Conservation (phyloP, 129 eudicot species). For the Cynara cardunculus region DNA sequence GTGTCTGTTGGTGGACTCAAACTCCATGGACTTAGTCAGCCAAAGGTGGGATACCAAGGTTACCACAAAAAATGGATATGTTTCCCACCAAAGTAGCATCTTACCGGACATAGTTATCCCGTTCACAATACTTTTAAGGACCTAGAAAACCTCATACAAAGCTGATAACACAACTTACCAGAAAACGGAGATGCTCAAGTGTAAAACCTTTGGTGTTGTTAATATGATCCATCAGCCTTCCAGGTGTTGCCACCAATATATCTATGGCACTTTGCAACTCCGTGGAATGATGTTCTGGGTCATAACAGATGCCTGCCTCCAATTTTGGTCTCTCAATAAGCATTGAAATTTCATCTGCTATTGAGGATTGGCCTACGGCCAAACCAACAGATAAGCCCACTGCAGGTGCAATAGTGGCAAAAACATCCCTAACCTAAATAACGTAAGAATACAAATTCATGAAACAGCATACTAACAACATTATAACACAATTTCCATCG, state of each 20-base stretch:
- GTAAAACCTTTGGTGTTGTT: slow-evolving; percentile 85
- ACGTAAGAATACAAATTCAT: neutral
- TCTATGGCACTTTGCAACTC: slow-evolving; percentile 66
- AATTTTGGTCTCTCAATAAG: slow-evolving; percentile 62
- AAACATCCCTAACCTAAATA: slow-evolving; percentile 79
- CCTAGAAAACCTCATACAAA: no score
- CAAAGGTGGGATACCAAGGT: no score
- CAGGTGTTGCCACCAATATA: slow-evolving; percentile 93
- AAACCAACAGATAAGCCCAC: slow-evolving; percentile 91
- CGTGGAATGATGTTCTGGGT: slow-evolving; percentile 44
- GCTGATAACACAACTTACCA: slow-evolving; percentile 43
- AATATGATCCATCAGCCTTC: slow-evolving; percentile 94
- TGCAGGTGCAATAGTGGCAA: slow-evolving; percentile 82
- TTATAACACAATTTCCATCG: neutral
- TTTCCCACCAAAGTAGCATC: no score
- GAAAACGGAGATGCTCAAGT: slow-evolving; percentile 85
- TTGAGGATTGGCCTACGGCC: slow-evolving; percentile 96
- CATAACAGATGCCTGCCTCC: slow-evolving; percentile 67
- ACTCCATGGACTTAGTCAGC: no score
- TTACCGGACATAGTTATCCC: no score
- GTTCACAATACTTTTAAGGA: no score
- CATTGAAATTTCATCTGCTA: slow-evolving; percentile 74
- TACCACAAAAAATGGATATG: no score
- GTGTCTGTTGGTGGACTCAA: no score
- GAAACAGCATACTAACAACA: neutral